phyloP scores from a whole-genome alignment of 1,284 basidiomycete species.

The Cystobasidium slooffiae region DNA sequence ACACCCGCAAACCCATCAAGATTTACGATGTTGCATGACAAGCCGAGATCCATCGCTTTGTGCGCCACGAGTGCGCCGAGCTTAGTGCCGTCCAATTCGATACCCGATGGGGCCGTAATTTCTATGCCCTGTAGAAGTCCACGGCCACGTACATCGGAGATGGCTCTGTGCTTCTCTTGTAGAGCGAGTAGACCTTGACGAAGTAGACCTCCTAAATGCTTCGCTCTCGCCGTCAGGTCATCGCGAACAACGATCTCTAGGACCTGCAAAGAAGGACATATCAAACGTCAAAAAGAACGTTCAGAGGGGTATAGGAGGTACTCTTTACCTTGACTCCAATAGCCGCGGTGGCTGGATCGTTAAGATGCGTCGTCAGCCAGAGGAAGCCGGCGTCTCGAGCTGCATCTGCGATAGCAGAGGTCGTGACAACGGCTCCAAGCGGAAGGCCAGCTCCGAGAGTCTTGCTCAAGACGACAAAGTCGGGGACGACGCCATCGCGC shows the following conservation, averaged over 20 bases:
- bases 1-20: constrained; percentile 20
- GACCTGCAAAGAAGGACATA: constrained; percentile 8
- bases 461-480: constrained; percentile 38
- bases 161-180: constrained; percentile 20
- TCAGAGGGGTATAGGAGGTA: neutral
- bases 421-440: constrained; percentile 84
- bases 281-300: neutral
- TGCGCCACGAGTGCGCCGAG: constrained; percentile 47
- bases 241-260: constrained; percentile 48
- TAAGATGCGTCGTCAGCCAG: constrained; percentile 54
- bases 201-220: constrained; percentile 42
- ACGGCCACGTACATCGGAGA: constrained; percentile 61
- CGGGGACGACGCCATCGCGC: constrained; percentile 3
- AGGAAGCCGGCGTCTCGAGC: constrained; percentile 62
- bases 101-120: constrained; percentile 23
- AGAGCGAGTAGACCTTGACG: constrained; percentile 20
- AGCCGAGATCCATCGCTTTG: constrained; percentile 42
- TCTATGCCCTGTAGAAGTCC: constrained; percentile 75
- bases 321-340: constrained; percentile 47
- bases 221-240: constrained; percentile 48
- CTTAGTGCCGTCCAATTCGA: constrained; percentile 26
- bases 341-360: constrained; percentile 53
- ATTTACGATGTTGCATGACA: constrained; percentile 22
- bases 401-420: constrained; percentile 76
- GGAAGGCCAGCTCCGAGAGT: constrained; percentile 55